phyloP scores from a whole-genome alignment of 306 rosid species.

The Inga laurina region DNA sequence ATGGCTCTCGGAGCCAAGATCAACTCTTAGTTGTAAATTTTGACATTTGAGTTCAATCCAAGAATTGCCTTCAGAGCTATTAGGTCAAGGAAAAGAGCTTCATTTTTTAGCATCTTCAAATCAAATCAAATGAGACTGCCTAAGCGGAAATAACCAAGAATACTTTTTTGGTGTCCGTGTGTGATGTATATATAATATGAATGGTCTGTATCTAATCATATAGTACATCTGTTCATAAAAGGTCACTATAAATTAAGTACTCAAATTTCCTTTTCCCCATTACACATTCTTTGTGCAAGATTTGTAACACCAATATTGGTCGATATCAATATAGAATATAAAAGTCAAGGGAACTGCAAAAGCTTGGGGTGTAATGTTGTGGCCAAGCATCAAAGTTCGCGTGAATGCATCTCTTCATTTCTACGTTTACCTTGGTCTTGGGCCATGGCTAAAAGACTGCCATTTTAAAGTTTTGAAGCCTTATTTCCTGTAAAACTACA shows the following conservation, averaged over 20 bases:
- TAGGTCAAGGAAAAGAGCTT: neutral
- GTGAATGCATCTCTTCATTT: neutral
- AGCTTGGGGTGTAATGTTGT: conserved; percentile 20
- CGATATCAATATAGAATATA: neutral
- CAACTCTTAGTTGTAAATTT: neutral
- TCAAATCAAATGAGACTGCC: neutral
- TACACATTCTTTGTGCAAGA: too few relatives aligned
- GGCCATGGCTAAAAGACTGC: neutral
- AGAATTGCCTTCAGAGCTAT: too few relatives aligned
- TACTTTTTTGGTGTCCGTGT: neutral
- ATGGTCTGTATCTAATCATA: neutral
- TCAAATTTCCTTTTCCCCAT: neutral
- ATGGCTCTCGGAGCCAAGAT: too few relatives aligned
- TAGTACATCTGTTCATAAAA: neutral
- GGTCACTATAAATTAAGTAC: neutral
- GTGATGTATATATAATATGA: neutral
- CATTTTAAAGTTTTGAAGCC: neutral
- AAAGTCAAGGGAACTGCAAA: neutral
- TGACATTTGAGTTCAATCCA: too few relatives aligned
- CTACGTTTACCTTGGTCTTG: neutral
- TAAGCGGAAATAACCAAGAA: neutral
- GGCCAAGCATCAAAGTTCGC: neutral
- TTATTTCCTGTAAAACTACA: neutral
- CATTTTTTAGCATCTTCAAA: neutral
- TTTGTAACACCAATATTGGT: neutral